Percentiles rank a stretch among this genome's conserved stretches.
Conservation (phyloP, 2,329 filamentous ascomycete species). For the Phaeosphaeriaceae sp. region DNA sequence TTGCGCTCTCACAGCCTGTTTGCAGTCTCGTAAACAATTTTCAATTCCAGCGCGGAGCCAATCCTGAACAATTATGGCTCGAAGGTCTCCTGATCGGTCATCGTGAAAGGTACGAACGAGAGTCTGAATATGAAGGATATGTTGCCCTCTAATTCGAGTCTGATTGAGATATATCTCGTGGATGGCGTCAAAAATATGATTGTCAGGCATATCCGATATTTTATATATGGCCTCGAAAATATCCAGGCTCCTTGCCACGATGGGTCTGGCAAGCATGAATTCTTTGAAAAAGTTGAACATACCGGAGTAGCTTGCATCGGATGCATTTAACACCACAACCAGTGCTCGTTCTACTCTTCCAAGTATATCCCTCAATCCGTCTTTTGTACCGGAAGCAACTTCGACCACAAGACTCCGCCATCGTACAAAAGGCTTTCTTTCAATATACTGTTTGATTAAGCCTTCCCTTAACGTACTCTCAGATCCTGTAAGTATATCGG, state of each 20-base stretch:
- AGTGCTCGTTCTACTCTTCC: conserved; percentile 16
- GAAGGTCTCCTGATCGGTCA: conserved; percentile 16
- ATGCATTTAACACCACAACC: conserved; percentile 2
- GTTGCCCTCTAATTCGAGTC: conserved; percentile 21
- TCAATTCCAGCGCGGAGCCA: conserved; percentile 30
- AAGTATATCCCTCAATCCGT: conserved; percentile 22
- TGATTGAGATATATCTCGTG: conserved; percentile 11
- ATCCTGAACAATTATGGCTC: conserved; percentile 19
- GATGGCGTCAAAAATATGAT: conserved; percentile 18
- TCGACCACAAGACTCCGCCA: conserved; percentile 28
- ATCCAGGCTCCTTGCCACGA: conserved; percentile 27
- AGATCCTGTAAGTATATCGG: conserved; percentile 31
- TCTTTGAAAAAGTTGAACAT: conserved; percentile 28
- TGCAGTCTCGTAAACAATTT: conserved; percentile 31
- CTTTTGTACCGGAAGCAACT: conserved; percentile 25
- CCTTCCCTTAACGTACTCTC: conserved; percentile 29
- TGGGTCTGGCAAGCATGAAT: conserved; percentile 18
- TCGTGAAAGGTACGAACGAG: conserved; percentile 25
- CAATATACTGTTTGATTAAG: conserved; percentile 26
- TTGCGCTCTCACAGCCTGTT: conserved; percentile 22
- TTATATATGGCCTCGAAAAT: conserved; percentile 28
- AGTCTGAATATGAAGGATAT: conserved; percentile 23
- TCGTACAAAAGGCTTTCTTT: conserved; percentile 15
- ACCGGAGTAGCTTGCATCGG: conserved; percentile 1
- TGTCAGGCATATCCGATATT: conserved; percentile 15